These are phyloP conservation scores for Baffinella frigidus DNA, from an alignment of 208 protist genomes.

Conservation along the genomic window DNA sequence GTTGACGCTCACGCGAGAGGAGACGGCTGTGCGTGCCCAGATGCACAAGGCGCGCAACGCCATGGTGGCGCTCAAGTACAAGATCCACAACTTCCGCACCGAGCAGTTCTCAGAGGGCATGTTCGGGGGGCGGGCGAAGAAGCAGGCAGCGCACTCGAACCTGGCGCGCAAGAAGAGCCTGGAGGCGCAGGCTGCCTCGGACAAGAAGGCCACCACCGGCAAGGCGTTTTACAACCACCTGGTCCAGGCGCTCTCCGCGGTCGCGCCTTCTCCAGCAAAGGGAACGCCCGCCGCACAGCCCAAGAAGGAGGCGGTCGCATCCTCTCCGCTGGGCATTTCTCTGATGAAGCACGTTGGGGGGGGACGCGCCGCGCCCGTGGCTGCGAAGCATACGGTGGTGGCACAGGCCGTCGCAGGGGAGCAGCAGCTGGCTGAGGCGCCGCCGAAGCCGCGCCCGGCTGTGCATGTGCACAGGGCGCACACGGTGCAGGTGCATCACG, in stretches of 20 bases:
- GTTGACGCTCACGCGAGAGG: no score
- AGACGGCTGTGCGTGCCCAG: not conserved
- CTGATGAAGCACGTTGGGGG: no score
- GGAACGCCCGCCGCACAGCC: not conserved
- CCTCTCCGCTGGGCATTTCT: not conserved
- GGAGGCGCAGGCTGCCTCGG: no score
- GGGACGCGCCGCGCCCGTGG: no score
- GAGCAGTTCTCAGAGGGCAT: slow-evolving; percentile 2
- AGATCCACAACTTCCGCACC: slow-evolving; percentile 45
- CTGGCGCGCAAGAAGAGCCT: not conserved
- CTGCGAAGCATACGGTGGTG: no score
- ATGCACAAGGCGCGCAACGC: slow-evolving; percentile 19
- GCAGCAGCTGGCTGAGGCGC: no score
- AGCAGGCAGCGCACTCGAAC: not conserved
- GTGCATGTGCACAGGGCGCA: not conserved
- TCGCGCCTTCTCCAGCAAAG: no score
- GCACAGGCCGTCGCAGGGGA: no score
- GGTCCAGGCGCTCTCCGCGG: no score
- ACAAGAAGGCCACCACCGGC: no score
- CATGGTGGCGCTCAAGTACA: not conserved
- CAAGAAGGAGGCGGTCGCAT: not conserved
- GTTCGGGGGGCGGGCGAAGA: not conserved
- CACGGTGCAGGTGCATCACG: not conserved
- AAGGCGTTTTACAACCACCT: no score
- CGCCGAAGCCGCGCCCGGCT: no score